These are phyloP conservation scores for Hyphopichia homilentoma DNA, from an alignment of 805 yeast species.

Conservation along the genomic window DNA sequence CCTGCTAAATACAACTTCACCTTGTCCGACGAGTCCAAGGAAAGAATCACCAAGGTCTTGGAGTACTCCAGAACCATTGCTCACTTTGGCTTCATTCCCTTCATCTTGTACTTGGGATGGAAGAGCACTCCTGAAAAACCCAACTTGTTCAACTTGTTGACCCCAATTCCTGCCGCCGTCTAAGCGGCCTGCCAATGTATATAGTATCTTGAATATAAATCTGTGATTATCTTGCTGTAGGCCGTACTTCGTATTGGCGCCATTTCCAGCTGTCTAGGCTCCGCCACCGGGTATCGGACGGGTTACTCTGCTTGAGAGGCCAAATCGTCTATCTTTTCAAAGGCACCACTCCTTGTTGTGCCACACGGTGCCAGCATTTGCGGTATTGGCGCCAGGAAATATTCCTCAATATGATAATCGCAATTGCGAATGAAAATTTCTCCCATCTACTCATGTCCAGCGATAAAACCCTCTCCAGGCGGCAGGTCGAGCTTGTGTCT, in stretches of 20 bases:
- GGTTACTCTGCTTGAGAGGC: slow-evolving; percentile 1
- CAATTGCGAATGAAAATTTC: too few relatives aligned
- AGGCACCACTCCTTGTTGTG: too few relatives aligned
- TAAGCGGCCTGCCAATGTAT: slow-evolving; percentile 26
- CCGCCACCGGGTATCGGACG: too few relatives aligned
- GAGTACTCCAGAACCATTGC: slow-evolving; percentile 82
- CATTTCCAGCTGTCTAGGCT: too few relatives aligned
- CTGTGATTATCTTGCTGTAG: too few relatives aligned
- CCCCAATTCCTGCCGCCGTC: slow-evolving; percentile 71
- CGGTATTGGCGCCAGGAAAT: too few relatives aligned
- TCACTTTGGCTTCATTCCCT: slow-evolving; percentile 97
- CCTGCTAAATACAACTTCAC: slow-evolving; percentile 21
- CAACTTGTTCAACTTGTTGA: slow-evolving; percentile 66
- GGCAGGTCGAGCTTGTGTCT: slow-evolving; percentile 56
- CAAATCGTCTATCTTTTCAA: not conserved
- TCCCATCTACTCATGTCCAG: too few relatives aligned
- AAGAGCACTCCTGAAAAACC: slow-evolving; percentile 79
- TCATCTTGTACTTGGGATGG: slow-evolving; percentile 80
- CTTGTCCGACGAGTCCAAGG: slow-evolving; percentile 54
- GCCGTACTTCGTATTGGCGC: too few relatives aligned
- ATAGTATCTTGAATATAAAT: too few relatives aligned
- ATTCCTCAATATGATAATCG: too few relatives aligned
- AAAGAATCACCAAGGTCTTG: slow-evolving; percentile 79
- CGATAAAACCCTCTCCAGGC: too few relatives aligned
- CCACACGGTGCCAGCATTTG: too few relatives aligned